Conservation (phyloP, 352 stramenopile genomes). For the Pythium rishiriense region DNA sequence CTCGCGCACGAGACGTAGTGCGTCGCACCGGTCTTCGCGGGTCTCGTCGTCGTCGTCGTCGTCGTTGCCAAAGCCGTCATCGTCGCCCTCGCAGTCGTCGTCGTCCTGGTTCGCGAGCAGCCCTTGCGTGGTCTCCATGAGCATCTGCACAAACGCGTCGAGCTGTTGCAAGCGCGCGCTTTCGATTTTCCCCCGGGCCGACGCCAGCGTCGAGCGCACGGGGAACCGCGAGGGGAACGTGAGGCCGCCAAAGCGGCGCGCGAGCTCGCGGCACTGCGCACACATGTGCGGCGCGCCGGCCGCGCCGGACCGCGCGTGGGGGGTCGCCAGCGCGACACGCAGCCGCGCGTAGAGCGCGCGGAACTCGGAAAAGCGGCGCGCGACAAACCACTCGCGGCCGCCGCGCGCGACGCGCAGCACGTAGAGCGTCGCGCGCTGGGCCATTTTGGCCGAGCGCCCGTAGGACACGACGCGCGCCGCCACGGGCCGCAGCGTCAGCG, state of each 20-base stretch:
- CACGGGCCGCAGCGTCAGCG: constrained; percentile 50
- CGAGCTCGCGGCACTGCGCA: constrained; percentile 51
- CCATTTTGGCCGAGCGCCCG: constrained; percentile 57
- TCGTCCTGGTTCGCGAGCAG: constrained; percentile 58
- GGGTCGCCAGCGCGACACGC: constrained; percentile 28
- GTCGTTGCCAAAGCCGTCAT: constrained; percentile 34
- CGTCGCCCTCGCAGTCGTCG: constrained; percentile 41
- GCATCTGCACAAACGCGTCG: constrained; percentile 62
- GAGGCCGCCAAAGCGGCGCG: constrained; percentile 39
- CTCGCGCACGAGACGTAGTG: constrained; percentile 53
- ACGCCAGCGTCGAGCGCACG: constrained; percentile 44
- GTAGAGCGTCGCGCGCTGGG: constrained; percentile 62
- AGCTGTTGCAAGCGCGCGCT: constrained; percentile 55
- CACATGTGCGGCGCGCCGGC: constrained; percentile 20
- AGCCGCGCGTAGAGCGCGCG: constrained; percentile 52
- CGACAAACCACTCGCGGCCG: constrained; percentile 67
- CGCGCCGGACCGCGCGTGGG: constrained; percentile 9
- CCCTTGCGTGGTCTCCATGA: constrained; percentile 68
- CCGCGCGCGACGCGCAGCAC: constrained; percentile 63
- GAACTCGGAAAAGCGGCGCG: constrained; percentile 78
- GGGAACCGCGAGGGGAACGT: constrained; percentile 59
- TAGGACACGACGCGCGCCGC: constrained; percentile 66
- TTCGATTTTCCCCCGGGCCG: constrained; percentile 59
- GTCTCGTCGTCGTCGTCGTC: constrained; percentile 49
- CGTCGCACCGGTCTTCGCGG: constrained; percentile 41